phyloP scores from a whole-genome alignment of 2,329 filamentous ascomycete species.

The Colletotrichum tropicale region DNA sequence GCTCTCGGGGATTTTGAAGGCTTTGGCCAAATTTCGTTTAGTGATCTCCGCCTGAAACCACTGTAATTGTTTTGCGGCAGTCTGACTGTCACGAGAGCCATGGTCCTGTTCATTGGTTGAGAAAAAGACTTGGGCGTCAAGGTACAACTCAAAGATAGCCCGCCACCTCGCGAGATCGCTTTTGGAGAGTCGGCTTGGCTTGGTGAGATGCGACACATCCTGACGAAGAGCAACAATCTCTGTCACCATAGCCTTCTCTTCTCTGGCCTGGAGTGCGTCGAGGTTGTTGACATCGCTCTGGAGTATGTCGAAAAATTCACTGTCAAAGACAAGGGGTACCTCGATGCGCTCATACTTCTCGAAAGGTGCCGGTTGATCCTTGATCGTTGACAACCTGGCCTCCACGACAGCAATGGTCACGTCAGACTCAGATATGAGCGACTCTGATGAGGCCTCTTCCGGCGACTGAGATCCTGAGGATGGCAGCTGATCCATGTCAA shows the following conservation, averaged over 20 bases:
- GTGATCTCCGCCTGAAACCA: constrained; percentile 75
- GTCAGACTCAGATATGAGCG: neutral
- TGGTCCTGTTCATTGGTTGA: constrained; percentile 75
- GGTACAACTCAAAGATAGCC: constrained; percentile 80
- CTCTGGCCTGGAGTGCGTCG: constrained; percentile 69
- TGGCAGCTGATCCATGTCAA: neutral
- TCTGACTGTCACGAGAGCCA: constrained; percentile 67
- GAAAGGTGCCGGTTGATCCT: neutral
- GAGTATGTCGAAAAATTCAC: constrained; percentile 79
- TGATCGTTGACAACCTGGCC: constrained; percentile 20
- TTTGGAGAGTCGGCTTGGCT: constrained; percentile 65
- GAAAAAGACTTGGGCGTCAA: constrained; percentile 83
- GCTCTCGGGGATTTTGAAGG: constrained; percentile 72
- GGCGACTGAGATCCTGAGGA: neutral
- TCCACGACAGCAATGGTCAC: neutral
- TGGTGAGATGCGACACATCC: constrained; percentile 67
- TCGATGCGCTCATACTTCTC: constrained; percentile 55
- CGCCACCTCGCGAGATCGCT: constrained; percentile 79
- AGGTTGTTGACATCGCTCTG: constrained; percentile 73
- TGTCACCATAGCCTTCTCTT: constrained; percentile 66
- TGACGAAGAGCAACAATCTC: constrained; percentile 70
- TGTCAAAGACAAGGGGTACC: constrained; percentile 77
- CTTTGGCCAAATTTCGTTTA: constrained; percentile 59
- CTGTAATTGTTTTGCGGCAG: constrained; percentile 70
- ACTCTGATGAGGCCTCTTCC: neutral